A percentile compares a stretch with the other conserved stretches of the same genome.
Conservation (phyloP, 202 grass and related monocot species). For the Carex arenaria region DNA sequence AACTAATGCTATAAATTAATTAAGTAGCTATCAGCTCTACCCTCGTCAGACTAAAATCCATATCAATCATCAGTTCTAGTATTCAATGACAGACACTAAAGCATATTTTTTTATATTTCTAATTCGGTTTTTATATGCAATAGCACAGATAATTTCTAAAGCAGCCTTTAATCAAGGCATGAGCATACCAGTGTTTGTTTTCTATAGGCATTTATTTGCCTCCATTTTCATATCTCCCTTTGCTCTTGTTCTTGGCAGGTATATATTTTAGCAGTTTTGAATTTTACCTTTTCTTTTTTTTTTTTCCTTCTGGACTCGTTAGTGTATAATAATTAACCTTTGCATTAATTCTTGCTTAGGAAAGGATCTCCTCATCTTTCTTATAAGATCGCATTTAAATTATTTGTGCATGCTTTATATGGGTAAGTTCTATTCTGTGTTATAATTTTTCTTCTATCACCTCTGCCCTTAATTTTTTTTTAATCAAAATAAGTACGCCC, state of each 20-base stretch:
- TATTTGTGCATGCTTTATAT: constrained; percentile 48
- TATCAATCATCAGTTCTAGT: neutral
- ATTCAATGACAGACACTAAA: constrained; percentile 41
- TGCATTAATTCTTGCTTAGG: constrained; percentile 28
- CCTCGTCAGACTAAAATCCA: neutral
- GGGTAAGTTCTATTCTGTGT: constrained; percentile 34
- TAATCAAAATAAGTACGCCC: too few species aligned
- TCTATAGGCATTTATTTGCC: constrained; percentile 60
- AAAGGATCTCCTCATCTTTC: constrained; percentile 40
- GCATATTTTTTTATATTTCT: constrained; percentile 43
- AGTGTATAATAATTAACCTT: too few species aligned
- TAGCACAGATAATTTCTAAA: constrained; percentile 66
- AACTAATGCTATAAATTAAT: neutral
- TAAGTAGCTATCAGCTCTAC: neutral
- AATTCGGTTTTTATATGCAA: constrained; percentile 54
- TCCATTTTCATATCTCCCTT: constrained; percentile 51
- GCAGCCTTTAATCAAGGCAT: constrained; percentile 54
- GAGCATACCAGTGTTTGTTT: constrained; percentile 69
- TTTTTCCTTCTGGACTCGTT: neutral
- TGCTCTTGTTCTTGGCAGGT: constrained; percentile 56
- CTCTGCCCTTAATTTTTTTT: neutral
- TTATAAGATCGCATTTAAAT: constrained; percentile 36
- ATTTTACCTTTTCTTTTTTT: neutral
- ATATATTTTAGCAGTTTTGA: neutral
- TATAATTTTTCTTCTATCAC: neutral